phyloP scores from a whole-genome alignment of 805 yeast species.

The Spathaspora sp. region DNA sequence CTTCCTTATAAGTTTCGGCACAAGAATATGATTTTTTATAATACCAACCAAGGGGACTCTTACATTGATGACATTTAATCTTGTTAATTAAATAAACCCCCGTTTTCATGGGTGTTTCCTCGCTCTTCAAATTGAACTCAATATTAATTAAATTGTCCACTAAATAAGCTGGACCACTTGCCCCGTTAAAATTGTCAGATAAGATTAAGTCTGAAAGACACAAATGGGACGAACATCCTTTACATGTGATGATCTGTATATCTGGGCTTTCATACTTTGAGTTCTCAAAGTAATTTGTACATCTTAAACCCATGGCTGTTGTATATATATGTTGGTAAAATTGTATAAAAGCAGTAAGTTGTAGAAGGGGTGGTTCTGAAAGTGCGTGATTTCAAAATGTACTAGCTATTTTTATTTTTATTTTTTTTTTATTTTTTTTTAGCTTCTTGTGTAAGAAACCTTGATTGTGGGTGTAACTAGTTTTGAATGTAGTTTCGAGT shows the following conservation, averaged over 20 bases:
- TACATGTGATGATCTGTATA: constrained; percentile 38
- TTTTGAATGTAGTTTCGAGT: neutral
- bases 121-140: constrained; percentile 20
- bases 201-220: constrained; percentile 34
- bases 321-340: neutral
- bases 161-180: constrained; percentile 38
- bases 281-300: constrained; percentile 37
- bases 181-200: constrained; percentile 37
- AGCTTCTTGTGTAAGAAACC: neutral
- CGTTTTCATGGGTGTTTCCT: constrained; percentile 36
- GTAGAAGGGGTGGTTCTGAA: neutral
- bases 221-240: constrained; percentile 38
- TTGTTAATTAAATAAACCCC: constrained; percentile 35
- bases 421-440: neutral
- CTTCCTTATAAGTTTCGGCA: constrained; percentile 39
- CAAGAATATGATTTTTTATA: constrained; percentile 34
- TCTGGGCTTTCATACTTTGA: constrained; percentile 32
- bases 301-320: constrained; percentile 35
- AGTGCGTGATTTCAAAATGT: neutral
- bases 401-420: neutral
- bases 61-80: constrained; percentile 38
- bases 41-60: constrained; percentile 35
- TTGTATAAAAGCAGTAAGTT: neutral
- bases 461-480: neutral
- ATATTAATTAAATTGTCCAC: constrained; percentile 38